Conservation (phyloP, 163 green algal species). For the Scenedesmus sp. region DNA sequence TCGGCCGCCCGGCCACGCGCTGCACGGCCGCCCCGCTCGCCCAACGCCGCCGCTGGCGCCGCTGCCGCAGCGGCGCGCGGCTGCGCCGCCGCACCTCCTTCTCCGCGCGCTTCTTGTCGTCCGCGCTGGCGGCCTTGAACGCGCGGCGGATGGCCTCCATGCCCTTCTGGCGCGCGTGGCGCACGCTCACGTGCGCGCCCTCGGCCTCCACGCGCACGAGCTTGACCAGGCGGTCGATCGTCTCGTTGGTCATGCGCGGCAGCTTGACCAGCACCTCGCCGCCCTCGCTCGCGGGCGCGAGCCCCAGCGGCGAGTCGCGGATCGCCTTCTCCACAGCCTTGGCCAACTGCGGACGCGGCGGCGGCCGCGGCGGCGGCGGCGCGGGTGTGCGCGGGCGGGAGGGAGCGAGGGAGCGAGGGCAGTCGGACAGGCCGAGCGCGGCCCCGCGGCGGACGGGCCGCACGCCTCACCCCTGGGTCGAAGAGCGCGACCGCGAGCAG, state of each 20-base stretch:
- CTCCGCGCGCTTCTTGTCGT: slow-evolving; percentile 62
- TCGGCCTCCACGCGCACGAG: slow-evolving; percentile 59
- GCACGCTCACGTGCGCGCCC: slow-evolving; percentile 47
- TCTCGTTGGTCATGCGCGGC: slow-evolving; percentile 38
- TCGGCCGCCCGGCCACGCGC: no score
- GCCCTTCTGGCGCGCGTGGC: slow-evolving; percentile 48
- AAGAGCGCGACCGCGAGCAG: slow-evolving; percentile 61
- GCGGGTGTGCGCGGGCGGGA: no score
- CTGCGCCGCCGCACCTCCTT: slow-evolving; percentile 60
- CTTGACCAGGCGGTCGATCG: slow-evolving; percentile 51
- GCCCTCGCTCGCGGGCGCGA: slow-evolving; percentile 30
- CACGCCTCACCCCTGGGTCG: slow-evolving; percentile 42
- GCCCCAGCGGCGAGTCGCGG: slow-evolving; percentile 51
- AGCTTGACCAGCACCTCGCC: slow-evolving; percentile 63
- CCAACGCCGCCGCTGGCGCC: no score
- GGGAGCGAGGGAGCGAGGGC: no score
- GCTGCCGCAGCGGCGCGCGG: no score
- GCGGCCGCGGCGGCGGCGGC: no score
- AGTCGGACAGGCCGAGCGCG: no score
- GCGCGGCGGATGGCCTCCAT: slow-evolving; percentile 50
- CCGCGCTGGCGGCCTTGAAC: slow-evolving; percentile 45
- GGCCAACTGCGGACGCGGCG: not conserved
- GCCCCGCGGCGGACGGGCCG: not conserved
- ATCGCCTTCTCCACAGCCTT: slow-evolving; percentile 53
- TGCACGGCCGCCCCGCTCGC: no score